Evolutionary conservation across 225 moss, liverwort and hornwort species (phyloP), one percentile per base, ranked within the genome.

Genomic region (Marchantia paleacea): DNA sequence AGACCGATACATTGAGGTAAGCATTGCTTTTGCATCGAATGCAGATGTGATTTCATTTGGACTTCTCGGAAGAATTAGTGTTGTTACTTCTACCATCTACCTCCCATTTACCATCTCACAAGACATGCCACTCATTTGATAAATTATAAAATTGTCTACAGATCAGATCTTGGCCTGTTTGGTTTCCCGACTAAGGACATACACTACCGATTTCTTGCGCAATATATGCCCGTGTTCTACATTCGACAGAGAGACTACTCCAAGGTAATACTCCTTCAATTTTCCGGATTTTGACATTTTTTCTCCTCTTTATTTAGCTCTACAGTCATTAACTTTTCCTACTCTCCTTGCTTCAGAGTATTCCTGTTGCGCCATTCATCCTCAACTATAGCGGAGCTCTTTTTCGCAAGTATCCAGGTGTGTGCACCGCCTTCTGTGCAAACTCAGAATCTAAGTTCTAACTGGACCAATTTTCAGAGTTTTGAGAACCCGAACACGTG

Each of bases 341-440:
- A 13, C 10, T 28, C 15, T 24, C 3, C 39, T 29, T 10, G 57
- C 0, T 78, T 26, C 81, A 89, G 91, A 99, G 95, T 78, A 88
- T 95, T 51, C 86, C 90, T 52, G 95, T 92, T 12, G 92, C 97
- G 58, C 97, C 97, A 5, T 99, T 91, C 61, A 92, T 93, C 53
- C 78, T 95, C 76, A 95, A 99, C 87, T 99, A 99, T 82, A 99
- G 97, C 75, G 97, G 97, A 48, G 97, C 95, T 16, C 80, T 99
- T 69, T 91, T 99, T 53, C 95, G 97, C 24, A 94, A 94, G 89
- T 95, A 92, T 79, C 97, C 97, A 58, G 90, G 89, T 87, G 50
- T 62, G 79, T 61, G 19, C 31, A 22, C 73, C 7, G 65, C 12
- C 65, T 28, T 65, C 12, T 5, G n/a, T 65, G n/a, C 22, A 65